These are phyloP conservation scores for Candida boidinii DNA, from an alignment of 805 yeast genomes.

Conservation along the genomic window DNA sequence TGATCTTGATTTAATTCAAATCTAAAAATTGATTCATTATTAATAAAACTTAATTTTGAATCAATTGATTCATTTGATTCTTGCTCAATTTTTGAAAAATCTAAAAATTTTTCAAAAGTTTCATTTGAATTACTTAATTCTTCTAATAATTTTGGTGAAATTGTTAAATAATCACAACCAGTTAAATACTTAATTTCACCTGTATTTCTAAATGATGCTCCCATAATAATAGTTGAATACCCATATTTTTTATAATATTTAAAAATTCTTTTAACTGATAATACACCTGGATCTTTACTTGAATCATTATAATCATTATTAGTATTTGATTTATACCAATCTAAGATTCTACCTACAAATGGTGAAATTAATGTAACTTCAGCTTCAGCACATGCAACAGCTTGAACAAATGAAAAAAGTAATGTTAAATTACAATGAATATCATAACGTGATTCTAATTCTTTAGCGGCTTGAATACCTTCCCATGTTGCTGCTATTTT, in stretches of 20 bases:
- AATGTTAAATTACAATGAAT: slow-evolving; percentile 84
- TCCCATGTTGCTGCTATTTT: slow-evolving; percentile 93
- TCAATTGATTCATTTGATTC: slow-evolving; percentile 18
- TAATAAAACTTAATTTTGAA: slow-evolving; percentile 64
- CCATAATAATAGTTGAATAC: slow-evolving; percentile 92
- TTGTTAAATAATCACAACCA: slow-evolving; percentile 84
- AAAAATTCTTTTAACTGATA: slow-evolving; percentile 69
- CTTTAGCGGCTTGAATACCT: slow-evolving; percentile 92
- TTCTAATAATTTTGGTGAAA: slow-evolving; percentile 77
- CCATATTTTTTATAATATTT: slow-evolving; percentile 89
- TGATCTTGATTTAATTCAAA: slow-evolving; percentile 79
- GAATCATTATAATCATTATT: slow-evolving; percentile 61
- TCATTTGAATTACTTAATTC: slow-evolving; percentile 65
- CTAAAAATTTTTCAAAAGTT: slow-evolving; percentile 63
- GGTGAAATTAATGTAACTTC: slow-evolving; percentile 84
- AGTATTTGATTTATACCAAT: slow-evolving; percentile 83
- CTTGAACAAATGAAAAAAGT: slow-evolving; percentile 83
- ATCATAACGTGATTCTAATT: slow-evolving; percentile 72
- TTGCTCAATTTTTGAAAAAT: slow-evolving; percentile 32
- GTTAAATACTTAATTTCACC: slow-evolving; percentile 89
- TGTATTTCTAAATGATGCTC: slow-evolving; percentile 88
- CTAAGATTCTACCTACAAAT: slow-evolving; percentile 89
- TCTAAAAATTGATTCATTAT: slow-evolving; percentile 76
- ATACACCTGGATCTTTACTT: slow-evolving; percentile 81
- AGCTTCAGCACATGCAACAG: slow-evolving; percentile 93